phyloP scores from a whole-genome alignment of 2,329 filamentous ascomycete species.

The Parasarocladium wereldwijsianum region DNA sequence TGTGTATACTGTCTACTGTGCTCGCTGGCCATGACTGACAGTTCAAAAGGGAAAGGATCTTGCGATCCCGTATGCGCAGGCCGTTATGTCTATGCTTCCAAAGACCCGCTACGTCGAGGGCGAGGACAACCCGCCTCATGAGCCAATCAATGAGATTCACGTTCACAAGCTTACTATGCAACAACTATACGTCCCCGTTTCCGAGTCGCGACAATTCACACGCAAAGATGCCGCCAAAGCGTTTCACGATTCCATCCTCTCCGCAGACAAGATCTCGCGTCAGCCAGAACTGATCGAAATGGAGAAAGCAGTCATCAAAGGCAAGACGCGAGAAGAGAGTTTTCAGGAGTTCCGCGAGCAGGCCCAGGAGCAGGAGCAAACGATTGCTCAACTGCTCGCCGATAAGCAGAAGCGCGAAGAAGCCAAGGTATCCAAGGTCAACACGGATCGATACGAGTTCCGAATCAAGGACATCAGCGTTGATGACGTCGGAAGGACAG shows the following conservation, averaged over 20 bases:
- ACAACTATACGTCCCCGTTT: slow-evolving; percentile 50
- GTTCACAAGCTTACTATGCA: slow-evolving; percentile 46
- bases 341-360: slow-evolving; percentile 23
- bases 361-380: slow-evolving; percentile 27
- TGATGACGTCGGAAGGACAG: slow-evolving; percentile 38
- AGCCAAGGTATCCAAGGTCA: slow-evolving; percentile 26
- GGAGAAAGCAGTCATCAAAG: slow-evolving; percentile 30
- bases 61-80: slow-evolving; percentile 61
- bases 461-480: slow-evolving; percentile 45
- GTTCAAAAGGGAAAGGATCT: slow-evolving; percentile 54
- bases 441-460: slow-evolving; percentile 44
- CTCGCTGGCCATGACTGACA: slow-evolving; percentile 11
- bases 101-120: slow-evolving; percentile 41
- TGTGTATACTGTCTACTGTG: neutral
- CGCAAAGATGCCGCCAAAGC: slow-evolving; percentile 51
- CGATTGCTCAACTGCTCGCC: slow-evolving; percentile 18
- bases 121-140: slow-evolving; percentile 33
- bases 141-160: slow-evolving; percentile 50
- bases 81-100: slow-evolving; percentile 69
- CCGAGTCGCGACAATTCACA: slow-evolving; percentile 48
- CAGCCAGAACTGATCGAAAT: slow-evolving; percentile 46
- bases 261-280: slow-evolving; percentile 45
- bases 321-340: slow-evolving; percentile 21
- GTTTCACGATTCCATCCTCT: slow-evolving; percentile 44
- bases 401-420: slow-evolving; percentile 20